Evolutionary conservation across 2,329 filamentous ascomycete species (phyloP).

Genomic region (Atkinsonella hypoxylon): DNA sequence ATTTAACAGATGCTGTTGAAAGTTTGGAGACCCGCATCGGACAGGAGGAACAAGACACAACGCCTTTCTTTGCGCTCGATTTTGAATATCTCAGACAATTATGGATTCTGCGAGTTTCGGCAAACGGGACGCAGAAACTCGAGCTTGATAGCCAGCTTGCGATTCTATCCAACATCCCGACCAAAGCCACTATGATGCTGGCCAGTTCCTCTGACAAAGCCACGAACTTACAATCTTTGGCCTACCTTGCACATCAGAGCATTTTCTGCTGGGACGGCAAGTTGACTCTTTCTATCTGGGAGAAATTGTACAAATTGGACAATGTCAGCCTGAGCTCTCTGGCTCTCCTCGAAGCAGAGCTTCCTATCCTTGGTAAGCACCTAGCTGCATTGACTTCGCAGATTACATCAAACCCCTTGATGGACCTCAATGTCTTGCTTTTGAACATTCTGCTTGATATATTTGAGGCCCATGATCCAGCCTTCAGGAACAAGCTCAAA

Average conservation of each 20-base stretch:
- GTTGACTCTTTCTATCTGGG: constrained; percentile 35
- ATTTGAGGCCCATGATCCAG: constrained; percentile 25
- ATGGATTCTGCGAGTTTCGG: constrained; percentile 26
- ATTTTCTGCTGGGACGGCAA: constrained; percentile 29
- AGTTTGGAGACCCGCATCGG: constrained; percentile 35
- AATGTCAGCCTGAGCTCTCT: constrained; percentile 48
- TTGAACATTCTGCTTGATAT: constrained; percentile 32
- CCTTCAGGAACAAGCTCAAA: constrained; percentile 17
- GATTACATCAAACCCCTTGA: constrained; percentile 37
- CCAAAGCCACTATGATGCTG: constrained; percentile 21
- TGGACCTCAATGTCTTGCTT: constrained; percentile 36
- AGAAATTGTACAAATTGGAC: constrained; percentile 38
- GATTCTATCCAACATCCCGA: constrained; percentile 34
- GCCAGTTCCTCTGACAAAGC: constrained; percentile 24
- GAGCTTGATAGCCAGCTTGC: constrained; percentile 25
- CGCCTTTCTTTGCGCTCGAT: constrained; percentile 39
- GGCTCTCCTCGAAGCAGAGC: constrained; percentile 50
- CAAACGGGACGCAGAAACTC: neutral
- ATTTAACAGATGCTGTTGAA: constrained; percentile 38
- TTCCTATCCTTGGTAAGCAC: constrained; percentile 47
- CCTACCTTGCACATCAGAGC: constrained; percentile 30
- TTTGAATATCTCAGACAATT: constrained; percentile 48
- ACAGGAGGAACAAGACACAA: constrained; percentile 26
- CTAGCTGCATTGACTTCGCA: constrained; percentile 37
- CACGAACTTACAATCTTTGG: constrained; percentile 33